phyloP scores from a whole-genome alignment of 148 eudicot species.

The Arbutus unedo region DNA sequence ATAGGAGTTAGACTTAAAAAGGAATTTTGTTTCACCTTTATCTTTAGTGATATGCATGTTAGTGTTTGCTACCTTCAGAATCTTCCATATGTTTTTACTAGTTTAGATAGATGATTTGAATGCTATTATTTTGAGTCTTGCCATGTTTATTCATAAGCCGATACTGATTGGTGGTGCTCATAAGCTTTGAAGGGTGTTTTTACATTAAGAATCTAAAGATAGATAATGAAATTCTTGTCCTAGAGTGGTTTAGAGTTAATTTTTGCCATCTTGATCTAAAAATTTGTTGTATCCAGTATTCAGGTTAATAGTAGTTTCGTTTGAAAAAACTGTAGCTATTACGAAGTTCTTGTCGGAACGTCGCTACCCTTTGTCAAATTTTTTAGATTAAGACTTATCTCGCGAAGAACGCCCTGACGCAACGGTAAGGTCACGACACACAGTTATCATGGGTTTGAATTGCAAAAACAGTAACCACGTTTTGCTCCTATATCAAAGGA shows the following conservation, averaged over 20 bases:
- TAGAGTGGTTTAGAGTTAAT: background rate
- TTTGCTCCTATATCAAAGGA: no score
- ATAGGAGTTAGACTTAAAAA: slow-evolving; percentile 16
- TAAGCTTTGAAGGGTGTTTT: slow-evolving; percentile 10
- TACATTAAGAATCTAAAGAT: background rate
- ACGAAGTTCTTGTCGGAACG: no score
- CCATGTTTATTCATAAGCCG: background rate
- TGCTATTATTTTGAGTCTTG: background rate
- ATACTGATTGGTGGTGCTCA: background rate
- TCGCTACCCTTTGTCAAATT: no score
- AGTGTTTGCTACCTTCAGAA: background rate
- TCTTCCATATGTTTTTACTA: background rate
- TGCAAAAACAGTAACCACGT: no score
- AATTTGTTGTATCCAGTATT: background rate
- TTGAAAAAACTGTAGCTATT: background rate
- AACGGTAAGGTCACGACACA: no score
- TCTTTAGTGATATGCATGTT: background rate
- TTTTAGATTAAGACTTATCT: no score
- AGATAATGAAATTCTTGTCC: background rate
- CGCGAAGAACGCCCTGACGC: no score
- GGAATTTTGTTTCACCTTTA: background rate
- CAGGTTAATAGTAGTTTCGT: background rate
- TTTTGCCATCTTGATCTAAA: background rate
- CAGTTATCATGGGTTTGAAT: no score
- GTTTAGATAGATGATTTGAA: slow-evolving; percentile 9